Evolutionary conservation across 768 basidiomycete species (phyloP).

Genomic region (Boletus fagicola): DNA sequence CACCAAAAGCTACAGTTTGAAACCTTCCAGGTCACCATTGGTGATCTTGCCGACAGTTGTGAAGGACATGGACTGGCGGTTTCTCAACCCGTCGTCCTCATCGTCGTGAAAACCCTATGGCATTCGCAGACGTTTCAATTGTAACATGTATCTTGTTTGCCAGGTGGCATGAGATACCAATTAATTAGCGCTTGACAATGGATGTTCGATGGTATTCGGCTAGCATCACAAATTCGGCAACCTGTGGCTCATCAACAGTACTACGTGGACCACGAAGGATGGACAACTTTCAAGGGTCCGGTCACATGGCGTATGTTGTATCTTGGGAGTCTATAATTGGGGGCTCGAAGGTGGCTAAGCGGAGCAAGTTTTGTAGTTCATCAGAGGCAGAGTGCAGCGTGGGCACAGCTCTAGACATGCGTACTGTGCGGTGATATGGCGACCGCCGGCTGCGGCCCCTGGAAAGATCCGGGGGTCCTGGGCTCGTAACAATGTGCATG

Average conservation of each 20-base stretch:
- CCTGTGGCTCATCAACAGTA: background rate
- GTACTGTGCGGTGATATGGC: background rate
- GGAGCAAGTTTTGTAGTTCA: background rate
- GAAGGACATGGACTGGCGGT: background rate
- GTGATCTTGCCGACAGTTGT: background rate
- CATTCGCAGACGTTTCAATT: background rate
- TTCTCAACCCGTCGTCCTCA: background rate
- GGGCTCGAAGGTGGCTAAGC: background rate
- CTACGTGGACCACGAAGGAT: background rate
- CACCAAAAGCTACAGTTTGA: background rate
- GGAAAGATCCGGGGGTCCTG: background rate
- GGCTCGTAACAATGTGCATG: background rate
- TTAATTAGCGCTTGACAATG: background rate
- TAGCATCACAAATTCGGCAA: background rate
- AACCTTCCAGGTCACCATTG: background rate
- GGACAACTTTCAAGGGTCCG: background rate
- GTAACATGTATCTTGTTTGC: background rate
- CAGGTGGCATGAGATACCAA: background rate
- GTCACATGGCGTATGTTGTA: background rate
- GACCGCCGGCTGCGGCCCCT: slow-evolving; percentile 3
- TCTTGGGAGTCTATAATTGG: background rate
- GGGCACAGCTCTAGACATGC: no score
- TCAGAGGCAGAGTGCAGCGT: background rate
- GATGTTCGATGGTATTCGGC: background rate
- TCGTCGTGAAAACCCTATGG: background rate